phyloP scores from a whole-genome alignment of 2,329 filamentous ascomycete species.

The Aspergillus latus region DNA sequence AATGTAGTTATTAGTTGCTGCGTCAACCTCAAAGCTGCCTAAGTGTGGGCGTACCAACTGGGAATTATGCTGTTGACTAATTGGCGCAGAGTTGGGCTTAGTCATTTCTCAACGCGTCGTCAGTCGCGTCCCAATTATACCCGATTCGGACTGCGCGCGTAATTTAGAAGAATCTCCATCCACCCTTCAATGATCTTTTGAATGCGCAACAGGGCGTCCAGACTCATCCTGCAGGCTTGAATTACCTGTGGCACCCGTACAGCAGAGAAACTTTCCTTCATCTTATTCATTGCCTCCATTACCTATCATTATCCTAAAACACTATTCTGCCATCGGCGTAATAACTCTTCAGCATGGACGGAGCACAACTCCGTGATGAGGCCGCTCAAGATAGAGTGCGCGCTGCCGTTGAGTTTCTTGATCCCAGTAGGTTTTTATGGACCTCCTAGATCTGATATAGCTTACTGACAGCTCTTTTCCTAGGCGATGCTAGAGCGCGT shows the following conservation, averaged over 20 bases:
- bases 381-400: conserved; percentile 80
- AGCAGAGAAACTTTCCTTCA: neutral
- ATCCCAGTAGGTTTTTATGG: conserved; percentile 67
- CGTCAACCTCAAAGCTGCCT: too few species aligned
- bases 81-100: neutral
- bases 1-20: too few species aligned
- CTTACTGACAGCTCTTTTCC: conserved; percentile 4
- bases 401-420: conserved; percentile 86
- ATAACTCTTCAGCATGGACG: conserved; percentile 60
- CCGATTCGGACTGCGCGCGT: conserved; percentile 31
- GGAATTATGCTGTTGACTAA: too few species aligned
- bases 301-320: conserved; percentile 13
- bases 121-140: conserved; percentile 37
- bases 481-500: conserved; percentile 58
- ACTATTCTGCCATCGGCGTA: conserved; percentile 13
- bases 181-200: conserved; percentile 14
- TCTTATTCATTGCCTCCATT: conserved; percentile 16
- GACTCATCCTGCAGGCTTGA: conserved; percentile 15
- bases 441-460: neutral
- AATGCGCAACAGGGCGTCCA: conserved; percentile 4
- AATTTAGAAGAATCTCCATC: conserved; percentile 23
- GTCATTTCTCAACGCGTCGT: conserved; percentile 14
- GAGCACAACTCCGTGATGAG: conserved; percentile 76
- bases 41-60: too few species aligned
- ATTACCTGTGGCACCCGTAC: conserved; percentile 2